phyloP scores from a whole-genome alignment of 1,284 basidiomycete species.

The Blastosporella zonata region DNA sequence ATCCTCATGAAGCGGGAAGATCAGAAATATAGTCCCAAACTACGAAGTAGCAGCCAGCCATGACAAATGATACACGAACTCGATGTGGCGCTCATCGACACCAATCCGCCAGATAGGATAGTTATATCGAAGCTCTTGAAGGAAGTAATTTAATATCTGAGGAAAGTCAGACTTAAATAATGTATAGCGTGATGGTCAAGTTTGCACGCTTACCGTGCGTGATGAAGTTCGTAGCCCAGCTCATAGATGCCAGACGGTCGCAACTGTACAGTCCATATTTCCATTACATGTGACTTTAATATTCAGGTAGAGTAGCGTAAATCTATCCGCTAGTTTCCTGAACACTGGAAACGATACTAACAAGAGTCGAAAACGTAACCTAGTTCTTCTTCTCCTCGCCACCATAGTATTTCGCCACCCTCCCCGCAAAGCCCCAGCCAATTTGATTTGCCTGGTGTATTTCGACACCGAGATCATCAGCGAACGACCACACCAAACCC shows the following conservation, averaged over 20 bases:
- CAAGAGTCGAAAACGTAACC: neutral
- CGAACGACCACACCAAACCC: conserved; percentile 38
- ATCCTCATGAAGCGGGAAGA: neutral
- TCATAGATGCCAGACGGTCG: no score
- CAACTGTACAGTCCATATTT: no score
- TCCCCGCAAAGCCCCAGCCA: conserved; percentile 17
- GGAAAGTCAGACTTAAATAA: no score
- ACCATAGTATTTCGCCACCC: conserved; percentile 6
- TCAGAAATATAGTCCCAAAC: neutral
- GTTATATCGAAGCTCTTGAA: neutral
- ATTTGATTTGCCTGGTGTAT: conserved; percentile 21
- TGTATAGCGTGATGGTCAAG: no score
- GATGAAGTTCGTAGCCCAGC: no score
- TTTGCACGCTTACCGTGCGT: no score
- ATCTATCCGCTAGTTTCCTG: no score
- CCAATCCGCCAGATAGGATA: no score
- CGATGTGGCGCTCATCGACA: neutral
- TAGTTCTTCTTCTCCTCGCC: conserved; percentile 1
- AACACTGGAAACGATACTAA: no score
- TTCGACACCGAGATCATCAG: conserved; percentile 31
- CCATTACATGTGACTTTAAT: no score
- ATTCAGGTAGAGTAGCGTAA: no score
- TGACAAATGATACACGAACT: neutral
- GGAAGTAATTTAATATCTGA: no score
- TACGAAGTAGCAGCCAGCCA: neutral